Evolutionary conservation across 2,329 filamentous ascomycete genomes (phyloP).

Genomic region (Colletotrichum destructivum): DNA sequence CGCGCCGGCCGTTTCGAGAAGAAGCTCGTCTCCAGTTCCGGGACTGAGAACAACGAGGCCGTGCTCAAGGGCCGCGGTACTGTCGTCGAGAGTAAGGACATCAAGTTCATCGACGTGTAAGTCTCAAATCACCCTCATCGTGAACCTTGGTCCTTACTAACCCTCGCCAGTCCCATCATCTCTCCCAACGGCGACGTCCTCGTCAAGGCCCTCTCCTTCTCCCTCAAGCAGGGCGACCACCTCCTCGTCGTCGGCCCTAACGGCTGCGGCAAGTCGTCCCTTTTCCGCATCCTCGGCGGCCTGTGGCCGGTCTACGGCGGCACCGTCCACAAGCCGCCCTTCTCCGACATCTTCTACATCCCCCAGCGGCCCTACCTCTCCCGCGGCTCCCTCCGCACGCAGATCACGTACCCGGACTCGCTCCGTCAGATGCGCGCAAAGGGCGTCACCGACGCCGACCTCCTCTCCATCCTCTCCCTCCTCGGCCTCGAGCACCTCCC

Average conservation of each 20-base stretch:
- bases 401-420: conserved; percentile 96
- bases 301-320: conserved; percentile 99
- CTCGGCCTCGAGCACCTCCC: conserved; percentile 89
- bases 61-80: conserved; percentile 87
- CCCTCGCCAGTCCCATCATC: conserved; percentile 79
- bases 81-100: conserved; percentile 85
- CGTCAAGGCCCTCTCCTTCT: conserved; percentile 87
- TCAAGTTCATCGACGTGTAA: conserved; percentile 87
- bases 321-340: conserved; percentile 90
- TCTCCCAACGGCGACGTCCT: conserved; percentile 97
- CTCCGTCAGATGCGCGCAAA: conserved; percentile 89
- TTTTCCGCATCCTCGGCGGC: conserved; percentile 96
- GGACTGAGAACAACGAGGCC: conserved; percentile 84
- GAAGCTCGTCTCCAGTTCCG: conserved; percentile 92
- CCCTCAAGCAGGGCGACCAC: conserved; percentile 88
- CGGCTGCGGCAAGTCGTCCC: conserved; percentile 94
- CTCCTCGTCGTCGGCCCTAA: conserved; percentile 96
- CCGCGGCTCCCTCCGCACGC: conserved; percentile 91
- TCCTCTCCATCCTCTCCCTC: conserved; percentile 81
- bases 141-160: neutral
- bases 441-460: conserved; percentile 84
- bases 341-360: conserved; percentile 97
- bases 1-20: conserved; percentile 94
- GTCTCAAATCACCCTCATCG: conserved; percentile 46
- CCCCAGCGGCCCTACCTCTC: conserved; percentile 96